phyloP scores from a whole-genome alignment of 495 filamentous ascomycete species.

The Penicillium silybi region DNA sequence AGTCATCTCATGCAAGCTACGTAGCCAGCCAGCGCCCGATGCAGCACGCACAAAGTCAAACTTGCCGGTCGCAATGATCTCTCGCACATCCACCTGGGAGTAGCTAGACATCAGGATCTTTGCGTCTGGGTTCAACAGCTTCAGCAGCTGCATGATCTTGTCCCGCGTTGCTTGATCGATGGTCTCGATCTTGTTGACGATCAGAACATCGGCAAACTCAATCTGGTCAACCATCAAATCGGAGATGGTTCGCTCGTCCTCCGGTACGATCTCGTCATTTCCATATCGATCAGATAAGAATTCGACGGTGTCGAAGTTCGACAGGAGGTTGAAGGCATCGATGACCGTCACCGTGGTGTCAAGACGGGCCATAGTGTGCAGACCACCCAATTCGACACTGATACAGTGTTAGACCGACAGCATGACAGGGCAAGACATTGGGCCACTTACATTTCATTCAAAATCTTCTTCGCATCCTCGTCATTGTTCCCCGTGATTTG shows the following conservation, averaged over 20 bases:
- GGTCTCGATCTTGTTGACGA: slow-evolving; percentile 53
- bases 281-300: slow-evolving; percentile 50
- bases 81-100: slow-evolving; percentile 42
- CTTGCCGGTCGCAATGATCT: slow-evolving; percentile 48
- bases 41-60: slow-evolving; percentile 45
- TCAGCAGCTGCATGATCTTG: slow-evolving; percentile 42
- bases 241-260: slow-evolving; percentile 58
- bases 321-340: slow-evolving; percentile 55
- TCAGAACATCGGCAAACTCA: slow-evolving; percentile 58
- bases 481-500: slow-evolving; percentile 19
- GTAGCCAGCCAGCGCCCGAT: slow-evolving; percentile 45
- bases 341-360: slow-evolving; percentile 58
- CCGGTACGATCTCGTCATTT: slow-evolving; percentile 37
- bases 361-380: slow-evolving; percentile 50
- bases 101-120: slow-evolving; percentile 46
- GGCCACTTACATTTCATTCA: slow-evolving; percentile 35
- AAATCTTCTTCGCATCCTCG: slow-evolving; percentile 32
- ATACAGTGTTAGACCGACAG: slow-evolving; percentile 3
- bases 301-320: slow-evolving; percentile 55
- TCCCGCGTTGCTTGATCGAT: slow-evolving; percentile 33
- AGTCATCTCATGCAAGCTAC: slow-evolving; percentile 50
- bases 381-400: slow-evolving; percentile 45
- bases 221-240: slow-evolving; percentile 61
- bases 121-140: slow-evolving; percentile 47
- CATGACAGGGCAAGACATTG: too few relatives aligned